These are phyloP conservation scores for Metschnikowia orientalis DNA, from an alignment of 805 yeast species.

Conservation along the genomic window DNA sequence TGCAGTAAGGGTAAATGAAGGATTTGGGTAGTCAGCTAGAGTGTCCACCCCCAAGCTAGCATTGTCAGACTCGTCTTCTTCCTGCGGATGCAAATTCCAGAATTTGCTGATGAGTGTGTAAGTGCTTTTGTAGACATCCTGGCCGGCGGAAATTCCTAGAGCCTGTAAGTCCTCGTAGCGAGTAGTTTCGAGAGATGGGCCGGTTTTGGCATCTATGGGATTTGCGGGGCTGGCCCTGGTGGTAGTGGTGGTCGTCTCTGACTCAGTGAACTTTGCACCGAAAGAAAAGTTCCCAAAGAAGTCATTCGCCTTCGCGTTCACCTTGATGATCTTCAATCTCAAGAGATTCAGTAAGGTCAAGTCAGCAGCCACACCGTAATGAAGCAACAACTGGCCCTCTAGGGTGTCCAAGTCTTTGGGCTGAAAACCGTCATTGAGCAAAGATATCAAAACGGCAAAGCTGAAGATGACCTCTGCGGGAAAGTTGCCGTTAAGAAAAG, in stretches of 20 bases:
- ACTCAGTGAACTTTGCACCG: slow-evolving; percentile 11
- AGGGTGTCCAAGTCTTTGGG: slow-evolving; percentile 57
- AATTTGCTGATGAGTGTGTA: slow-evolving; percentile 38
- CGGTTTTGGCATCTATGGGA: slow-evolving; percentile 4
- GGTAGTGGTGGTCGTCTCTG: slow-evolving; percentile 15
- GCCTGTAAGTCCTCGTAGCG: slow-evolving; percentile 15
- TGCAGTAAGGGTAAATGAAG: slow-evolving; percentile 72
- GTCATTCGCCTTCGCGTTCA: slow-evolving; percentile 21
- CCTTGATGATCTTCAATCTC: slow-evolving; percentile 44
- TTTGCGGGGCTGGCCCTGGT: too few species aligned
- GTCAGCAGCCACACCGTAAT: slow-evolving; percentile 59
- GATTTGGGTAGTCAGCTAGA: slow-evolving; percentile 37
- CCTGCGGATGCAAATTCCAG: slow-evolving; percentile 46
- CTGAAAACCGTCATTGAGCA: slow-evolving; percentile 64
- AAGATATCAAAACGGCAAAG: slow-evolving; percentile 52
- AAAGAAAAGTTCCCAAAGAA: slow-evolving; percentile 22
- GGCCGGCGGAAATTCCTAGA: slow-evolving; percentile 32
- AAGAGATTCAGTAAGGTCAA: slow-evolving; percentile 46
- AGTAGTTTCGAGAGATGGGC: slow-evolving; percentile 1
- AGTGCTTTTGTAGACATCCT: slow-evolving; percentile 26
- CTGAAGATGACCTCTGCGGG: slow-evolving; percentile 44
- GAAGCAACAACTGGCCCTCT: slow-evolving; percentile 51
- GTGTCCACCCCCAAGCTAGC: slow-evolving; percentile 10
- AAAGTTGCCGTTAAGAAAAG: slow-evolving; percentile 38
- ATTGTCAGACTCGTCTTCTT: slow-evolving; percentile 19